Percentiles rank a stretch among this genome's conserved stretches.
Conservation (phyloP, 2,329 filamentous ascomycete genomes). For the Ceratocystis destructans region DNA sequence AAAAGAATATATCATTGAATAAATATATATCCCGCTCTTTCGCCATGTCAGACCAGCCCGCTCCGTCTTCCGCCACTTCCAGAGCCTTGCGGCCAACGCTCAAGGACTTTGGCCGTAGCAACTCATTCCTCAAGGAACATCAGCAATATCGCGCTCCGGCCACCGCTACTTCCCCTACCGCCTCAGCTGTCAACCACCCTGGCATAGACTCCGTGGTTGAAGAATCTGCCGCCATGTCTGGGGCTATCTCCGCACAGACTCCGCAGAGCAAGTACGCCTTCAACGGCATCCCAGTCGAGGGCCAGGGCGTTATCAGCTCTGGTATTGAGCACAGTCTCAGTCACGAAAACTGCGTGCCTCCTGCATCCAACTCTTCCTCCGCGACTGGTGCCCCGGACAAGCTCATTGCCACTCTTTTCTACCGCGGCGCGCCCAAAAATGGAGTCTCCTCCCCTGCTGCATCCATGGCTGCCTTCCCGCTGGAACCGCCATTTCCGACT, state of each 20-base stretch:
- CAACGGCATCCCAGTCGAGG: constrained; percentile 47
- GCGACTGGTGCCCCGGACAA: constrained; percentile 30
- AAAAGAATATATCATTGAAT: background rate
- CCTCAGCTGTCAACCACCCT: constrained; percentile 41
- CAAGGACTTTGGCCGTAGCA: constrained; percentile 39
- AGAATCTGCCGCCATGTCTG: constrained; percentile 30
- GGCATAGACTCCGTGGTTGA: constrained; percentile 54
- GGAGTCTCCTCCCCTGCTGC: constrained; percentile 41
- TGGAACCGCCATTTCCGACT: constrained; percentile 38
- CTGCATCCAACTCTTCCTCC: constrained; percentile 28
- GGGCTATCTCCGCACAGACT: constrained; percentile 27
- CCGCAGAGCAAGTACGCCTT: constrained; percentile 29
- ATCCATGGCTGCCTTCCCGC: constrained; percentile 43
- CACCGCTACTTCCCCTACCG: constrained; percentile 39
- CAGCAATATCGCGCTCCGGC: constrained; percentile 48
- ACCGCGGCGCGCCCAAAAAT: constrained; percentile 33
- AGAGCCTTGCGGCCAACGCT: constrained; percentile 34
- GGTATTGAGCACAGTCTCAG: constrained; percentile 49
- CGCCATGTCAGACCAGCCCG: constrained; percentile 8
- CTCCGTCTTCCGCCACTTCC: constrained; percentile 7
- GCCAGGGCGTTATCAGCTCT: constrained; percentile 47
- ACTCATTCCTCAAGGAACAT: constrained; percentile 48
- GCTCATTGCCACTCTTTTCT: constrained; percentile 50
- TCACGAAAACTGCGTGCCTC: constrained; percentile 48
- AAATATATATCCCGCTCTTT: background rate